These are phyloP conservation scores for Calonectria ilicicola DNA, from an alignment of 2,329 filamentous ascomycete genomes.

Conservation along the genomic window DNA sequence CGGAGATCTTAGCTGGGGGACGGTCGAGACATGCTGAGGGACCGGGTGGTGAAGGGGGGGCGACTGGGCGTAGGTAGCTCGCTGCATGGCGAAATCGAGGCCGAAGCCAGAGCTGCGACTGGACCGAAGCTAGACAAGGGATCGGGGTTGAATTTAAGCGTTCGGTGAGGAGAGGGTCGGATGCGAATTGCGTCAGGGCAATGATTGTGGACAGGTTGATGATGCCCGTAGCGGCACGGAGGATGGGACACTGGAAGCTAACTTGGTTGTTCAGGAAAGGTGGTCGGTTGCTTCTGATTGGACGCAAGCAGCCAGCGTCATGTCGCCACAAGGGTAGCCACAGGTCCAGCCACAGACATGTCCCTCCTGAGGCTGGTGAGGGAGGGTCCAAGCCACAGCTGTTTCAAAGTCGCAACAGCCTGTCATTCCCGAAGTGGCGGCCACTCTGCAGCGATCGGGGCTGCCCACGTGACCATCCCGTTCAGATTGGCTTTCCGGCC, in stretches of 20 bases:
- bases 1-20: conserved; percentile 95
- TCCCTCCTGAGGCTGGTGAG: neutral
- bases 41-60: conserved; percentile 97
- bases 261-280: conserved; percentile 48
- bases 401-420: neutral
- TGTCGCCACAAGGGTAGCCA: conserved; percentile 31
- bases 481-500: conserved; percentile 9
- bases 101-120: conserved; percentile 32
- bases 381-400: conserved; percentile 10
- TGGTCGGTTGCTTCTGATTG: conserved; percentile 48
- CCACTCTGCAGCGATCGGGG: neutral
- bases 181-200: neutral
- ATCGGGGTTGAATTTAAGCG: neutral
- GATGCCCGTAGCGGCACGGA: conserved; percentile 26
- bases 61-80: conserved; percentile 85
- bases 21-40: conserved; percentile 97
- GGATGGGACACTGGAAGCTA: conserved; percentile 37
- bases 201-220: conserved; percentile 4
- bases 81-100: conserved; percentile 76
- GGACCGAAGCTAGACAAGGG: conserved; percentile 16
- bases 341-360: neutral
- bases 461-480: conserved; percentile 35
- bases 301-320: conserved; percentile 38
- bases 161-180: neutral
- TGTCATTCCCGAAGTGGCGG: neutral